phyloP scores from a whole-genome alignment of 176 grass and related monocot species.

The bread wheat (Triticum aestivum) region IWGSC_CS_RefSeq_v2.1 NC_057797.1:762474394-762474893 shows the following conservation, averaged over 20 bases:
- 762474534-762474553: neutral
- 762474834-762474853: too few species aligned
- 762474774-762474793: too few species aligned
- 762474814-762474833: too few species aligned
- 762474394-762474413: too few species aligned
- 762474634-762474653: neutral
- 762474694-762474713: too few species aligned
- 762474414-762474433: too few species aligned
- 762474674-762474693: neutral
- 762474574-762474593: neutral
- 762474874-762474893: too few species aligned
- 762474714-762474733: neutral
- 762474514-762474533: neutral
- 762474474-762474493: neutral
- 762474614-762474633: accelerated
- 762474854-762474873: too few species aligned
- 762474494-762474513: neutral
- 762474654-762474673: neutral
- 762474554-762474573: neutral
- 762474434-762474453: too few species aligned
- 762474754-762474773: neutral
- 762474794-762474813: accelerated
- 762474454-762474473: neutral
- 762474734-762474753: neutral
- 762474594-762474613: neutral